A percentile compares a stretch with the other conserved stretches of the same genome.
phyloP scores from a whole-genome alignment of 495 filamentous ascomycete species.

The Xylaria scruposa region DNA sequence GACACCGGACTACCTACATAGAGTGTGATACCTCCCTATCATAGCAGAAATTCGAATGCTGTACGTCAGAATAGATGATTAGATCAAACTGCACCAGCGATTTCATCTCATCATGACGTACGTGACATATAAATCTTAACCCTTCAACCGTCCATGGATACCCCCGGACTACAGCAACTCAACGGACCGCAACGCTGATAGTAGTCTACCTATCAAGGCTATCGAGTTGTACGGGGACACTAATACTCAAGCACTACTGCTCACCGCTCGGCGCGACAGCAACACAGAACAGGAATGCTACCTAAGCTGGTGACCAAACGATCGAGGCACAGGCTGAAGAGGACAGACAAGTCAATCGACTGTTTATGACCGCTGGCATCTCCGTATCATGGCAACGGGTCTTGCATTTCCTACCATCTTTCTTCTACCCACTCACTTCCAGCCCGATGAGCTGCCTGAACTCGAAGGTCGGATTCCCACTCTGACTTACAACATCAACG shows the following conservation, averaged over 20 bases:
- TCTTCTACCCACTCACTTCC: conserved; percentile 74
- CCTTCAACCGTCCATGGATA: not conserved
- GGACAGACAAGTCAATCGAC: not conserved
- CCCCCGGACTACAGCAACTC: not conserved
- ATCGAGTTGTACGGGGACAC: too few species aligned
- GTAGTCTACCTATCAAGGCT: not conserved
- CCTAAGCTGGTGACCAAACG: not conserved
- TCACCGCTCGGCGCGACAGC: not conserved
- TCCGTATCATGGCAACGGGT: conserved; percentile 19
- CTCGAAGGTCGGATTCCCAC: conserved; percentile 67
- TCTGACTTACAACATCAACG: conserved; percentile 73
- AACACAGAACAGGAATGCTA: not conserved
- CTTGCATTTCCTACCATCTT: conserved; percentile 70
- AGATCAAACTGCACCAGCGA: not conserved
- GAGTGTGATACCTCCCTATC: not conserved
- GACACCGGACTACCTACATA: not conserved
- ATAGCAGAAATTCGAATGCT: not conserved
- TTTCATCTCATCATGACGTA: not conserved
- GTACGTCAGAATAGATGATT: not conserved
- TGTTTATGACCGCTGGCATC: not conserved
- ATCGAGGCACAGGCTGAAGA: not conserved
- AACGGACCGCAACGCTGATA: not conserved
- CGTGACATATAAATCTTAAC: not conserved
- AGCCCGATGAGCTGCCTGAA: conserved; percentile 63
- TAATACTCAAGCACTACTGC: conserved; percentile 20